Percentiles rank a stretch among this genome's conserved stretches.
phyloP scores from a whole-genome alignment of 129 eudicot genomes.

The Sambucus nigra region DNA sequence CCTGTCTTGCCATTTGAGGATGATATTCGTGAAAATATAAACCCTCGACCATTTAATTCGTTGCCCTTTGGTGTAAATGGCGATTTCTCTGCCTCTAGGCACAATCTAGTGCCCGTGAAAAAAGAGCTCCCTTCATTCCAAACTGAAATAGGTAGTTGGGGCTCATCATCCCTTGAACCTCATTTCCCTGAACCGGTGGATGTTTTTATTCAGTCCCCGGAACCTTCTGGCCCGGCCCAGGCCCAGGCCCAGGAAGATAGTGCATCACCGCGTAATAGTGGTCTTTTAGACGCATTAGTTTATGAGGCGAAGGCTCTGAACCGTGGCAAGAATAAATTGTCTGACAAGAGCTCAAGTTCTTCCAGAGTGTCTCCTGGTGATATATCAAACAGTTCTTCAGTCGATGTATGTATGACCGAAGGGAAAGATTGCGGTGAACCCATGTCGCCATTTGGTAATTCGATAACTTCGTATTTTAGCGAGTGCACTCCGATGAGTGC shows the following conservation, averaged over 20 bases:
- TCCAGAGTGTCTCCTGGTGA: conserved; percentile 13
- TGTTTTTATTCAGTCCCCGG: conserved; percentile 29
- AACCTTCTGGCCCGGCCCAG: no score
- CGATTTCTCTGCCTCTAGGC: conserved; percentile 32
- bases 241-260: no score
- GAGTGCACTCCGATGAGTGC: conserved; percentile 14
- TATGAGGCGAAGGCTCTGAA: conserved; percentile 24
- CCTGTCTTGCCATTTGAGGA: conserved; percentile 11
- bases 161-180: conserved; percentile 12
- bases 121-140: conserved; percentile 65
- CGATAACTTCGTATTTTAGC: conserved; percentile 7
- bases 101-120: conserved; percentile 32
- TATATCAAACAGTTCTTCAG: conserved; percentile 14
- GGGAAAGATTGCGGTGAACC: conserved; percentile 15
- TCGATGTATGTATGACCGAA: conserved; percentile 12
- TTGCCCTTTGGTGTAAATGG: conserved; percentile 7
- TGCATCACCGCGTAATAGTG: conserved; percentile 29
- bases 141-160: conserved; percentile 29
- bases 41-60: conserved; percentile 15
- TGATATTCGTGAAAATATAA: conserved; percentile 9
- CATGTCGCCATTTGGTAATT: conserved; percentile 21
- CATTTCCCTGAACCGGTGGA: conserved; percentile 33
- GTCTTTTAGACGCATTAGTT: conserved; percentile 38
- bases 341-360: conserved; percentile 6
- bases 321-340: conserved; percentile 9